A percentile compares a stretch with the other conserved stretches of the same genome.
These are phyloP conservation scores for Echria macrotheca DNA, from an alignment of 495 filamentous ascomycete genomes.

Conservation along the genomic window DNA sequence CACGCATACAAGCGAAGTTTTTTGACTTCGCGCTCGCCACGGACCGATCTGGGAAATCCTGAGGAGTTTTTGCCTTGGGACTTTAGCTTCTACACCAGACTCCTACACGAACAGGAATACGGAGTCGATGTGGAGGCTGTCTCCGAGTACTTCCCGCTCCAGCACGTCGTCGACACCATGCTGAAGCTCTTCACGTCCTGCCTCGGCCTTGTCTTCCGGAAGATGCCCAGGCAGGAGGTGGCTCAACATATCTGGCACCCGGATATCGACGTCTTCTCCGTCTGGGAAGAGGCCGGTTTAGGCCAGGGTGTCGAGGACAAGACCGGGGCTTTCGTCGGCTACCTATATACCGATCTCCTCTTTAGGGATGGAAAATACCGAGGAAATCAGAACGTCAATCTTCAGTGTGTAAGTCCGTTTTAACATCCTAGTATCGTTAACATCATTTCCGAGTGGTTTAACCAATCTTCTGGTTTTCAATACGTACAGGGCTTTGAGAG, in stretches of 20 bases:
- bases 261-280: background rate
- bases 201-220: background rate
- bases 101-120: background rate
- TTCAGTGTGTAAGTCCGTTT: background rate
- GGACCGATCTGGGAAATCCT: no score
- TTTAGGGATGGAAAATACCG: background rate
- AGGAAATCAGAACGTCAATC: background rate
- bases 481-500: background rate
- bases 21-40: no score
- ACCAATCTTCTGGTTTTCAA: background rate
- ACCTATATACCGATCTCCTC: background rate
- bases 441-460: no score
- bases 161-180: background rate
- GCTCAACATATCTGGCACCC: background rate
- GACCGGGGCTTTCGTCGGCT: background rate
- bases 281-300: no score
- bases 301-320: background rate
- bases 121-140: background rate
- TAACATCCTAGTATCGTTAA: no score
- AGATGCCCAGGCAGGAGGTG: background rate
- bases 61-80: background rate
- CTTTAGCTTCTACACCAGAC: background rate
- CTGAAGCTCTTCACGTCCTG: background rate
- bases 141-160: conserved; percentile 2
- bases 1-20: background rate